Evolutionary conservation across 2,329 filamentous ascomycete genomes (phyloP), one percentile per base, ranked within the genome.

Genomic region (Trichoderma oligosporum): DNA sequence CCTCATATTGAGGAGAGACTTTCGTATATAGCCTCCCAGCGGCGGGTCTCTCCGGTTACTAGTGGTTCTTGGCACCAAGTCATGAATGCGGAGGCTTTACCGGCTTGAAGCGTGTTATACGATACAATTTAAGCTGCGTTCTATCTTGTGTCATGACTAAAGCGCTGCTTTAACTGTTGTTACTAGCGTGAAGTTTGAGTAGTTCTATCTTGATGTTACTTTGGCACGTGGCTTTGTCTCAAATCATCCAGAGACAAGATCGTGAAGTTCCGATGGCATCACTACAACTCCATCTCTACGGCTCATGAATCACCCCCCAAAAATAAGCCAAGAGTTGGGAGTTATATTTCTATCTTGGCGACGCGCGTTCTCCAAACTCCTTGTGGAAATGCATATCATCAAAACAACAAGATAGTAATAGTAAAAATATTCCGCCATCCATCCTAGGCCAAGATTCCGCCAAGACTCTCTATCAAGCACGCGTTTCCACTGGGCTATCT

Each of bases 11-110:
- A 27, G 16, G 31, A 16, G 25, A 38, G 18, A 24, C 52, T 38
- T 35, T 38, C 14, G 35, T 8, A 22, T 11, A 33, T 12, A 7
- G 35, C 25, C 24, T 39, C 22, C 16, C 31, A 14, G 35, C 8
- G 53, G 53, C 44, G 44, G 44, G 25, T 45, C 33, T 48, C 53
- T 48, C 35, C 33, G 44, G 35, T 8, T n/a, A 16, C 35, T 56
- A 45, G 27, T 45, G 7, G n/a, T 5, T 22, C 53, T 56, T 56
- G 53, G 53, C 53, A 16, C 11, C 33, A 27, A 25, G 29, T 38
- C 31, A 29, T 29, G 41, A 45, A n/a, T 11, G 25, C 14, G n/a
- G 41, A 45, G 41, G 41, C 41, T 35, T 45, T 45, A 7, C 25
- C 16, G 44, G 44, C 16, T 31, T 33, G 44, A 18, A 16, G 44